Base-by-base conservation (phyloP, 176 grass and related monocot genomes). In the sorghum (Sorghum bicolor) region DNA sequence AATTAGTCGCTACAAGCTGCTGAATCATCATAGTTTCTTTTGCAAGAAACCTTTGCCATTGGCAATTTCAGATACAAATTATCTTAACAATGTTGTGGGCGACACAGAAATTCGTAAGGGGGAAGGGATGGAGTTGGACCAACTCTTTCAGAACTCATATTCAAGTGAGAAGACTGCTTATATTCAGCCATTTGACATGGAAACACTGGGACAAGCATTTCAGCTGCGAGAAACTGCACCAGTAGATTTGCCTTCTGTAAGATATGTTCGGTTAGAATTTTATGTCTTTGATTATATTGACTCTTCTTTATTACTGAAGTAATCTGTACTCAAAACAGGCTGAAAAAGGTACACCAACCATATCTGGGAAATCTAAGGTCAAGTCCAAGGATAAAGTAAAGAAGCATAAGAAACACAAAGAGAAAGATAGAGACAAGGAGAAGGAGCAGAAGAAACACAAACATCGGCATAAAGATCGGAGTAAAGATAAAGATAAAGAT, bases 361-460 rank as follows among this genome's bases (percentile, higher is more conserved):
- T 98, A 74, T 91, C 88, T 34, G 86, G 91, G 19, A 95, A 90
- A 88, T 85, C 82, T 41, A 93, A 89, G 89, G 77, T 88, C 24
- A 90, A 90, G 52, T 87, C 91, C 80, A 98, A 86, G 63, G 92
- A 95, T 82, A 95, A 94, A 86, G 91, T 91, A 58, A 98, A 84
- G 91, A 98, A 98, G 64, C 96, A 93, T 75, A 98, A 87, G 86
- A 98, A 85, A 72, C 90, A 90, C 64, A 95, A 85, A 75, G 95
- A 88, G 60, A 98, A 89, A 90, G 86, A 94, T 60, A 93, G 81
- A 75, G 95, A 97, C 28, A 97, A 88, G 82, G 90, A 92, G 79
- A 92, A 93, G 89, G 96, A 98, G 70, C 95, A 98, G 52, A 98
- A 95, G 87, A 98, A 98, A 89, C 96, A 95, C 74, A 98, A 98